phyloP scores from a whole-genome alignment of 2,329 filamentous ascomycete genomes.

The Cladophialophora yegresii region DNA sequence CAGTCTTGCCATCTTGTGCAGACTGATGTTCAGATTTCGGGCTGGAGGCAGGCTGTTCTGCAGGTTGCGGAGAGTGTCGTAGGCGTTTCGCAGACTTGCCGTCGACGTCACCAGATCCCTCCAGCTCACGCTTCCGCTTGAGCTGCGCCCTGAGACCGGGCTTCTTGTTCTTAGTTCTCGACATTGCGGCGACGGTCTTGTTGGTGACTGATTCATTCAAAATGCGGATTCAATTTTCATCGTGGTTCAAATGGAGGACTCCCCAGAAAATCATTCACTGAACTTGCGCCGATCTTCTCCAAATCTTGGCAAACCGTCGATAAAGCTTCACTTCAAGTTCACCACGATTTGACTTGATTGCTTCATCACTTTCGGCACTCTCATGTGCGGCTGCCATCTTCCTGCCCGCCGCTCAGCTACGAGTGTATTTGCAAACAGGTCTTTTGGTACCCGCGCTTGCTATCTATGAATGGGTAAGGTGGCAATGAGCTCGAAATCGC shows the following conservation, averaged over 20 bases:
- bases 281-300: neutral
- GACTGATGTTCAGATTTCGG: neutral
- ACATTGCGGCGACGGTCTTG: neutral
- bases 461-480: neutral
- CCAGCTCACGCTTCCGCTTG: constrained; percentile 23
- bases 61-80: neutral
- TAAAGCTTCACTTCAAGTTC: neutral
- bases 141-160: neutral
- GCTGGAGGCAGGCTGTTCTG: neutral
- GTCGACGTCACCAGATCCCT: constrained; percentile 15
- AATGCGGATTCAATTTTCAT: neutral
- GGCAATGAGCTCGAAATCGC: neutral
- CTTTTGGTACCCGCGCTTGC: neutral
- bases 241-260: neutral
- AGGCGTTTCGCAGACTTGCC: constrained; percentile 1
- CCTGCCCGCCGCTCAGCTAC: neutral
- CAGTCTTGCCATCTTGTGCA: neutral
- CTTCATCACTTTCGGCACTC: neutral
- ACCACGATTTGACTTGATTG: neutral
- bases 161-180: constrained; percentile 1
- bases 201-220: neutral
- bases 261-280: neutral
- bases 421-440: neutral
- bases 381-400: neutral
- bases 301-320: neutral